A percentile compares a stretch with the other conserved stretches of the same genome.
Evolutionary conservation across 257 asterid species (phyloP).

Genomic region (Thymus mandschuricus): DNA sequence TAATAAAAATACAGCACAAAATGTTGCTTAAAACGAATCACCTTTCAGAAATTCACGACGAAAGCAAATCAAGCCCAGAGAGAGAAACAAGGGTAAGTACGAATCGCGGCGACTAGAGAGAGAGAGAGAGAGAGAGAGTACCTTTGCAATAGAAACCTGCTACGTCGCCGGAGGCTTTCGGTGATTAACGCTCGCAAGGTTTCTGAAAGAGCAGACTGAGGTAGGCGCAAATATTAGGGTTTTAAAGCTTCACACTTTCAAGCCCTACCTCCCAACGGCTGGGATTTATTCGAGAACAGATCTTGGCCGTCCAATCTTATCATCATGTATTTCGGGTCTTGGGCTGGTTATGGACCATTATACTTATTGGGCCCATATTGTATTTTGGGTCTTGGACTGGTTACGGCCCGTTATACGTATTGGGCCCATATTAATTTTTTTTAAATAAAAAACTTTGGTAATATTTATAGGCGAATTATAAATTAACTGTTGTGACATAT

Average conservation of each 20-base stretch:
- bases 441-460: too few relatives aligned
- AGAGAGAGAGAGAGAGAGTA: not conserved
- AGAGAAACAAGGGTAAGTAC: not conserved
- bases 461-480: too few relatives aligned
- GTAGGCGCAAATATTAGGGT: constrained; percentile 11
- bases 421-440: not conserved
- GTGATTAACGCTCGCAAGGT: constrained; percentile 1
- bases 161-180: constrained; percentile 25
- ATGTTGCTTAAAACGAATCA: not conserved
- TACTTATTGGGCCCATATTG: not conserved
- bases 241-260: constrained; percentile 23
- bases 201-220: not conserved
- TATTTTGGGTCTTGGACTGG: not conserved
- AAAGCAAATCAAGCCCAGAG: not conserved
- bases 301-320: constrained; percentile 16
- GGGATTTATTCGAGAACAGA: constrained; percentile 7
- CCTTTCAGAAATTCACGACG: not conserved
- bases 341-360: not conserved
- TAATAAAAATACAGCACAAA: not conserved
- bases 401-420: not conserved
- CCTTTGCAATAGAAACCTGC: constrained; percentile 23
- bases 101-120: not conserved
- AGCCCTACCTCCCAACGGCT: constrained; percentile 34
- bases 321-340: not conserved
- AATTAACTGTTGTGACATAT: too few relatives aligned